Evolutionary conservation across 176 grass and related monocot species (phyloP).

Genomic region (Areca catechu): DNA sequence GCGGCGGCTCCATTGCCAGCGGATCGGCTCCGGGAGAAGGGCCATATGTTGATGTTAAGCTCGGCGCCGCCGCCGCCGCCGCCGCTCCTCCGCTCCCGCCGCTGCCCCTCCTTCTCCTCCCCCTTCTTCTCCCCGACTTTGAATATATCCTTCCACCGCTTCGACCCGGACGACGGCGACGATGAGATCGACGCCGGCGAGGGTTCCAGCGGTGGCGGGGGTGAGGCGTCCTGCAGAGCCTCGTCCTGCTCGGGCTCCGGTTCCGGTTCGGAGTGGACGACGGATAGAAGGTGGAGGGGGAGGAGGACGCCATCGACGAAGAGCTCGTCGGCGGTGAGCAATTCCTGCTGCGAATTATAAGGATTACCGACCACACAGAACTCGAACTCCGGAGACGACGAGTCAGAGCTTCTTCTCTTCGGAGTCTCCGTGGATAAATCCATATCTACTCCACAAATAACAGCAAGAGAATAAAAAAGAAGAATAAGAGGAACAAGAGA

Average conservation of each 20-base stretch:
- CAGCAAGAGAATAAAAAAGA: too few species aligned
- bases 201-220: too few species aligned
- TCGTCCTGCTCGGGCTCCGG: too few species aligned
- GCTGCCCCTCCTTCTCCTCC: conserved; percentile 27
- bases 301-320: conserved; percentile 64
- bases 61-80: conserved; percentile 15
- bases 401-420: conserved; percentile 35
- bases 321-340: conserved; percentile 62
- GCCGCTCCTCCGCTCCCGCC: conserved; percentile 5
- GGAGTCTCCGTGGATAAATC: neutral
- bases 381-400: conserved; percentile 56
- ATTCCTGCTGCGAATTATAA: conserved; percentile 1
- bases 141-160: conserved; percentile 83
- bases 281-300: conserved; percentile 25
- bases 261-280: conserved; percentile 4
- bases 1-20: conserved; percentile 31
- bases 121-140: conserved; percentile 34
- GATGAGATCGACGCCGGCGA: conserved; percentile 12
- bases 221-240: too few species aligned
- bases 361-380: conserved; percentile 54
- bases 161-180: conserved; percentile 22
- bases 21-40: conserved; percentile 66
- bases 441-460: too few species aligned
- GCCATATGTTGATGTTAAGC: conserved; percentile 90
- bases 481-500: neutral